These are phyloP conservation scores for Platanthera zijinensis DNA, from an alignment of 106 monocot species.

Conservation along the genomic window DNA sequence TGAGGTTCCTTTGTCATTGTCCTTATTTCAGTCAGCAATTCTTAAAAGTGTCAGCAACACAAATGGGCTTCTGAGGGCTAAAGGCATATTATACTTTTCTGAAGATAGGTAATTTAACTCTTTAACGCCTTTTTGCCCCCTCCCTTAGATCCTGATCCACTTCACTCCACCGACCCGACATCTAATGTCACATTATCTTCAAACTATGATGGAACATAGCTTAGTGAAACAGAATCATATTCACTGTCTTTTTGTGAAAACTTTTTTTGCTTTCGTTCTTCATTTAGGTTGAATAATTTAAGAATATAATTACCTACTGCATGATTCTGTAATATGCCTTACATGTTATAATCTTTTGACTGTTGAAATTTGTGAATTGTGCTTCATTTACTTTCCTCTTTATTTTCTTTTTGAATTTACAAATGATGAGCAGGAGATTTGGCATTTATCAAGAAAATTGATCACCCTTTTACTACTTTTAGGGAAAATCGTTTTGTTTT, in stretches of 20 bases:
- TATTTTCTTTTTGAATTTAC: neutral
- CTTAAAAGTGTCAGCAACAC: conserved; percentile 16
- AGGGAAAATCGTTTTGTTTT: conserved; percentile 43
- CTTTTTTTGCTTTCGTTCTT: neutral
- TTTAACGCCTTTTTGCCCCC: neutral
- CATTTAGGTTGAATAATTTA: neutral
- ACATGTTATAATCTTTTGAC: neutral
- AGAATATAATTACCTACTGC: neutral
- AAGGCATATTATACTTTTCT: conserved; percentile 47
- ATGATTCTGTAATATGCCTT: neutral
- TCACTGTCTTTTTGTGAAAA: neutral
- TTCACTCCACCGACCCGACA: neutral
- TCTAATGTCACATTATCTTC: neutral
- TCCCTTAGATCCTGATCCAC: neutral
- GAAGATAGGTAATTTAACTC: conserved; percentile 37
- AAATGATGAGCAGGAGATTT: neutral
- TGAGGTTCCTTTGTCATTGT: conserved; percentile 35
- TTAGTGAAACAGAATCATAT: neutral
- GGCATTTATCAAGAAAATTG: neutral
- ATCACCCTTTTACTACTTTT: conserved; percentile 8
- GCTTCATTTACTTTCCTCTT: neutral
- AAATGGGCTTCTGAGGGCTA: conserved; percentile 38
- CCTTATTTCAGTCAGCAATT: conserved; percentile 29
- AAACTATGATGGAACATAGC: neutral
- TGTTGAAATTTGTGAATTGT: neutral